These are phyloP conservation scores for Dendrobium officinale DNA, from an alignment of 106 monocot genomes.

Conservation along the genomic window DNA sequence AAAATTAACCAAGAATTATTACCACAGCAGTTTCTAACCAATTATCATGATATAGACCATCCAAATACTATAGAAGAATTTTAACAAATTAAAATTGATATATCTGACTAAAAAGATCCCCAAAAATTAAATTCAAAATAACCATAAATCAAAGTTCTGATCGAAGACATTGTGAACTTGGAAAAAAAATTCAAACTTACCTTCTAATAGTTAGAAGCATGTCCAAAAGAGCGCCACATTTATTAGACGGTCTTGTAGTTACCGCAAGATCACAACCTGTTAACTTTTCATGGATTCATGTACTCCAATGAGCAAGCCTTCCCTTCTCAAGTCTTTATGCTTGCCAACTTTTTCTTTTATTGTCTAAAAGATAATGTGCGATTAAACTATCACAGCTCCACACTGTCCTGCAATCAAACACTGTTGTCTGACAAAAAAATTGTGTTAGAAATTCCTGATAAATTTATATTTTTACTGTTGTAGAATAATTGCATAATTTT, in stretches of 20 bases:
- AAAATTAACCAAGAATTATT: too few species aligned
- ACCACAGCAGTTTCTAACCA: not conserved
- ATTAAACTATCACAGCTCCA: not conserved
- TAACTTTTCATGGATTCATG: not conserved
- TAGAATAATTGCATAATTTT: too few species aligned
- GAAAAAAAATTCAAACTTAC: not conserved
- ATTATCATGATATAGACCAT: not conserved
- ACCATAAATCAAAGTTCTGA: too few species aligned
- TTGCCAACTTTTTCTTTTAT: not conserved
- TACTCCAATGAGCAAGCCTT: not conserved
- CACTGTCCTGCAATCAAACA: not conserved
- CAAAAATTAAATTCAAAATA: too few species aligned
- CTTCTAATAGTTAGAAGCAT: not conserved
- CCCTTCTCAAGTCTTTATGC: not conserved
- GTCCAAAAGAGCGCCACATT: conserved; percentile 1
- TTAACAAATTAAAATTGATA: too few species aligned
- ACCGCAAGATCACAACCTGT: not conserved
- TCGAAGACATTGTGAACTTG: too few species aligned
- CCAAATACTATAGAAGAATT: not conserved
- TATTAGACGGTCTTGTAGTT: not conserved
- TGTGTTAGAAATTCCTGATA: too few species aligned
- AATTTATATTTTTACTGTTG: too few species aligned
- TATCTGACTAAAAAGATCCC: too few species aligned
- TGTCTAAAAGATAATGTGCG: not conserved
- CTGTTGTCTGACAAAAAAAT: too few species aligned